Base-by-base conservation (phyloP, 257 asterid genomes). In the Eustoma russellianum region DNA sequence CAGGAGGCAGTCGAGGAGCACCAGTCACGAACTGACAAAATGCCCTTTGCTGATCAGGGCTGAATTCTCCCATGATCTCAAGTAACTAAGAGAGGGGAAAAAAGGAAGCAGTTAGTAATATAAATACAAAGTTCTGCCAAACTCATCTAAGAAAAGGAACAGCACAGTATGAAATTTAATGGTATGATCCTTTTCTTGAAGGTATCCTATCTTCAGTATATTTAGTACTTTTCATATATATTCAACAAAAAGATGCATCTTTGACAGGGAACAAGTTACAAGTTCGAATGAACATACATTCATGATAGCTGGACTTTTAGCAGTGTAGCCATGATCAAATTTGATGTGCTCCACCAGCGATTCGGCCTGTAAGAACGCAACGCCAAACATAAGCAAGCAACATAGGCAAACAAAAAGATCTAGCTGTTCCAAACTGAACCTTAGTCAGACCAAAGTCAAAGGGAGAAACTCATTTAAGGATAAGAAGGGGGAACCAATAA, bases 21-120 rank as follows among this genome's bases (percentile, higher is more conserved):
- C 99, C 99, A 15, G 99, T 93, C 59, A 93, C 97, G 70, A 93
- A 93, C 74, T 93, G 99, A 74, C 95, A 86, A 80, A 93, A 93
- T 17, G 96, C 81, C 41, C 88, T 83, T 69, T 93, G 99, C 73
- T 79, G 97, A 71, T 93, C 96, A 7, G 92, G 92, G 61, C 76
- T 81, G 77, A 93, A 88, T 62, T 79, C 96, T 13, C 97, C 93
- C 97, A 93, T 88, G 48, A 93, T 88, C 82, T 93, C 99, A 16
- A 93, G 83, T 62, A 93, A 86, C 99, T 93, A 73, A 17, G 66
- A 19, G 56, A 13, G 43, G 28, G 43, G 28, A 41, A 45, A 12
- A 55, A 47, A 18, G 18, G 52, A 64, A 34, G 38, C 7, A 18
- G 16, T 38, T 17, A 11, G 0, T 33, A 5, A 18, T 2, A 41